These are phyloP conservation scores for Ogataea hybrid DNA, from an alignment of 1,139 yeast genomes.

Conservation along the genomic window DNA sequence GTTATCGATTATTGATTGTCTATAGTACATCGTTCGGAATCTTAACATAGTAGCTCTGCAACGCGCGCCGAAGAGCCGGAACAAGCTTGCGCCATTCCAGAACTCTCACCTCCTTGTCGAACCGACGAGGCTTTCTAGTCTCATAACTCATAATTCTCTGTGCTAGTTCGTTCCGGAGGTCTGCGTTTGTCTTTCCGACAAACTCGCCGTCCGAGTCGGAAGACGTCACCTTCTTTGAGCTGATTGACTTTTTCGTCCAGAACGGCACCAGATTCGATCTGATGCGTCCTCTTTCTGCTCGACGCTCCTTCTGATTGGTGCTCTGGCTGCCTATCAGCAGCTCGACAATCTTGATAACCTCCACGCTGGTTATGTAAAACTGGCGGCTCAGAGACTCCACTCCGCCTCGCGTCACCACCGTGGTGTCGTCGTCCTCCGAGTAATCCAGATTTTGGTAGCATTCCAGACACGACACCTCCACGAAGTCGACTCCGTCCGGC, in stretches of 20 bases:
- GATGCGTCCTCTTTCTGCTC: constrained; percentile 62
- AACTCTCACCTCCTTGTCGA: constrained; percentile 64
- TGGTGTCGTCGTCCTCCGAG: constrained; percentile 39
- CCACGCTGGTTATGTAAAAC: constrained; percentile 63
- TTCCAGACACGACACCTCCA: constrained; percentile 59
- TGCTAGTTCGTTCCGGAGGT: constrained; percentile 54
- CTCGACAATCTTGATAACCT: constrained; percentile 63
- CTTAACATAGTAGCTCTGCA: constrained; percentile 63
- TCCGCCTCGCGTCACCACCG: constrained; percentile 19
- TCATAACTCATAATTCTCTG: constrained; percentile 66
- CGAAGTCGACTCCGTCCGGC: constrained; percentile 43
- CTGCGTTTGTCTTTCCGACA: constrained; percentile 35
- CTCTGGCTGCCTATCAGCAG: constrained; percentile 46
- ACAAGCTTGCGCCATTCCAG: constrained; percentile 58
- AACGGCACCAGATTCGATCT: constrained; percentile 66
- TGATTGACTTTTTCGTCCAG: constrained; percentile 61
- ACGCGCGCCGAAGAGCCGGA: constrained; percentile 59
- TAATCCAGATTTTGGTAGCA: constrained; percentile 33
- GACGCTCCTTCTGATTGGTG: constrained; percentile 47
- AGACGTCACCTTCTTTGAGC: constrained; percentile 41
- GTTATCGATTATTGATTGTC: constrained; percentile 1
- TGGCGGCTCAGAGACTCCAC: constrained; percentile 32
- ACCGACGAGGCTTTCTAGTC: constrained; percentile 61
- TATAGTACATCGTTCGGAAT: constrained; percentile 29
- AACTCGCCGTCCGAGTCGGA: not conserved